Evolutionary conservation across 164 flowering plant species (phyloP), one percentile per base, ranked within the genome.

Genomic region (Cinnamomum micranthum): DNA sequence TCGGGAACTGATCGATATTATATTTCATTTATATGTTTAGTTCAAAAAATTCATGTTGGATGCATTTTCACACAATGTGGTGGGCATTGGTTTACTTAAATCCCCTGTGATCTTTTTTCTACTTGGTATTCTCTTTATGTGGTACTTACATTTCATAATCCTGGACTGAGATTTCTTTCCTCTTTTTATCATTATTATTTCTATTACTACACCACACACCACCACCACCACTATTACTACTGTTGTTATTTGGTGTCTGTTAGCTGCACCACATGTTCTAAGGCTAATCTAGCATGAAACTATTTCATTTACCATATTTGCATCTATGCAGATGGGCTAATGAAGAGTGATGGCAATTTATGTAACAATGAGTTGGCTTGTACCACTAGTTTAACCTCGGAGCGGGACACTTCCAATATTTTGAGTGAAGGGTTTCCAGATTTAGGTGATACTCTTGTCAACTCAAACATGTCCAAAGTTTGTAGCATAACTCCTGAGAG

Each of bases 391-490:
- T 73, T 74, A 74, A 67, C 82, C 77, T 73, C 69, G 24, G 84
- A 83, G 78, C 80, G 80, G 80, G 89, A 72, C 69, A 75, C 76
- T 76, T 77, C 86, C 71, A 75, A 73, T 77, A 74, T 71, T 74
- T 71, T 31, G 6, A 78, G 78, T 76, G 80, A 83, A 76, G 86
- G 70, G 62, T 78, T 84, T 85, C 82, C 79, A 77, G 77, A 78
- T 81, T 84, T 79, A 80, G 85, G 81, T 74, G 87, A 79, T 76
- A 64, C 73, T 65, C 72, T 25, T 78, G 73, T 35, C 20, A 31
- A 55, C 24, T 31, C 64, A 24, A 75, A 76, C 62, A 74, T 75
- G 70, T 70, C 68, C 64, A 80, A 71, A 66, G 76, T 33, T 13
- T 55, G 67, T 75, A 73, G 80, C 41, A 68, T 50, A 50, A 33